Evolutionary conservation across 257 asterid genomes (phyloP).

Genomic region (Gentiana straminea): DNA sequence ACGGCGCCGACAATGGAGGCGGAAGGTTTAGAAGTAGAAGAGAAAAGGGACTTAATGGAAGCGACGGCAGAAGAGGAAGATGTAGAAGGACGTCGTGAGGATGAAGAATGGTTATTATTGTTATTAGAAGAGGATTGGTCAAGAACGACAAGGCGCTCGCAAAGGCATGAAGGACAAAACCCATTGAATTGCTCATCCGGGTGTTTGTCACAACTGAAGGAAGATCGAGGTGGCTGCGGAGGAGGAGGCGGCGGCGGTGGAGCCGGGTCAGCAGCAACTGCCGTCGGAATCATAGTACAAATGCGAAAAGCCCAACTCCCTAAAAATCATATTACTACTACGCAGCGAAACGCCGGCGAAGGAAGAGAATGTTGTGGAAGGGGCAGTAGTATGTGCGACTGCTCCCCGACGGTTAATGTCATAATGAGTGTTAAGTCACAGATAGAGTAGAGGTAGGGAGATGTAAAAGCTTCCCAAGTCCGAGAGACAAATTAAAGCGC

Average conservation of each 20-base stretch:
- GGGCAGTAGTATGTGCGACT: too few relatives aligned
- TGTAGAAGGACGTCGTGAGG: constrained; percentile 74
- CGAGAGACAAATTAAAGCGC: constrained; percentile 10
- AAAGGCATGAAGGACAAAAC: constrained; percentile 85
- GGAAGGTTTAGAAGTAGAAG: constrained; percentile 19
- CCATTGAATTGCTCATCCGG: constrained; percentile 73
- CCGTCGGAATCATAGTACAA: constrained; percentile 48
- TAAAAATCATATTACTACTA: constrained; percentile 23
- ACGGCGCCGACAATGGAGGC: constrained; percentile 11
- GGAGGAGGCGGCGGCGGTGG: constrained; percentile 61
- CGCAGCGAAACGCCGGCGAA: neutral
- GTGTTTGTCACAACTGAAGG: constrained; percentile 85
- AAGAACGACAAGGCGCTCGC: constrained; percentile 72
- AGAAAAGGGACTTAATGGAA: constrained; percentile 58
- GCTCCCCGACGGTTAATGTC: too few relatives aligned
- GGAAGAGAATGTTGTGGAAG: neutral
- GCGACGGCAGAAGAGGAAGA: constrained; percentile 62
- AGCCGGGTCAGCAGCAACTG: constrained; percentile 47
- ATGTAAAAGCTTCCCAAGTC: neutral
- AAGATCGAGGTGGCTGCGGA: constrained; percentile 83
- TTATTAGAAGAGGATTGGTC: constrained; percentile 47
- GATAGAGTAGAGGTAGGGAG: constrained; percentile 1
- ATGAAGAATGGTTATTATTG: constrained; percentile 32
- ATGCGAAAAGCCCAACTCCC: constrained; percentile 25
- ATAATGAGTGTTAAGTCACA: neutral